Conservation (phyloP, 108 stramenopile genomes). For the Skeletonema potamos region DNA sequence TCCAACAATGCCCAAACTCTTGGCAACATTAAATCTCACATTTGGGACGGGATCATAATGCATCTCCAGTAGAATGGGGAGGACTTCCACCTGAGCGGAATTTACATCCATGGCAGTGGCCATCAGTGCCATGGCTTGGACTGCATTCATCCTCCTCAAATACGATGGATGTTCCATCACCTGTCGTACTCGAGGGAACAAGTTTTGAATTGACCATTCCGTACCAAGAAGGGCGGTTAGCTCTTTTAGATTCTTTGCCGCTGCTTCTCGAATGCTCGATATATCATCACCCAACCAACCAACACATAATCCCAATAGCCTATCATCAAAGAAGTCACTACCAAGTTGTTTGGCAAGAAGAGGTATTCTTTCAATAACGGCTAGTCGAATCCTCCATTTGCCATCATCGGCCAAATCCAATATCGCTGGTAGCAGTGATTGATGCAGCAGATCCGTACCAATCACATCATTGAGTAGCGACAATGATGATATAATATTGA, state of each 20-base stretch:
- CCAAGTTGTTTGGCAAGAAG: slow-evolving; percentile 93
- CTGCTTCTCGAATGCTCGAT: slow-evolving; percentile 90
- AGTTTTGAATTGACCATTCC: slow-evolving; percentile 85
- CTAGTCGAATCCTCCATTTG: slow-evolving; percentile 95
- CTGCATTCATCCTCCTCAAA: slow-evolving; percentile 88
- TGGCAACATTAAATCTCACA: slow-evolving; percentile 96
- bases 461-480: slow-evolving; percentile 92
- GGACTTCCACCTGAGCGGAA: slow-evolving; percentile 59
- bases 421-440: slow-evolving; percentile 95
- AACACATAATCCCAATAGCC: slow-evolving; percentile 84
- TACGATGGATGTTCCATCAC: slow-evolving; percentile 79
- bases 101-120: slow-evolving; percentile 72
- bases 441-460: slow-evolving; percentile 91
- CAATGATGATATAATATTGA: slow-evolving; percentile 95
- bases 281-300: slow-evolving; percentile 95
- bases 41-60: slow-evolving; percentile 94
- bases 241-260: slow-evolving; percentile 85
- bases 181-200: slow-evolving; percentile 86
- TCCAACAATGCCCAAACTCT: slow-evolving; percentile 79
- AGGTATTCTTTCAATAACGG: slow-evolving; percentile 95
- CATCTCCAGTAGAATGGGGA: slow-evolving; percentile 92
- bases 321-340: slow-evolving; percentile 83
- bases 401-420: slow-evolving; percentile 94
- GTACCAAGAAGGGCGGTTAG: slow-evolving; percentile 89
- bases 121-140: slow-evolving; percentile 85